Evolutionary conservation across 2,329 filamentous ascomycete species (phyloP), one percentile per base, ranked within the genome.

Genomic region (Nigrospora sphaerica): DNA sequence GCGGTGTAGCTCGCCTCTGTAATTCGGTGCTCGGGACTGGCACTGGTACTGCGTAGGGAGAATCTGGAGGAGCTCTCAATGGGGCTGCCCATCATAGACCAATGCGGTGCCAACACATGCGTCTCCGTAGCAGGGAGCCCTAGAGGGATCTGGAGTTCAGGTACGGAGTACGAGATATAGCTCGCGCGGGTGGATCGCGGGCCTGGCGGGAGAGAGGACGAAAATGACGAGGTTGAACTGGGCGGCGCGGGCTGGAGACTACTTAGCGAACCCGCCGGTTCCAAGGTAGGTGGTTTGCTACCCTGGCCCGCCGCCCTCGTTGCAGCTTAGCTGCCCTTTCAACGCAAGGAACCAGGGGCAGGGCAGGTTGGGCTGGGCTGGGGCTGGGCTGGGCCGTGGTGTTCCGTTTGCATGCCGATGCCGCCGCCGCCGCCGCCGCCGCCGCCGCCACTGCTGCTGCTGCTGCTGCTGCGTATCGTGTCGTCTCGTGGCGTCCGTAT

Each of bases 91-190:
- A 45, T 52, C 46, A 42, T 48, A 57, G 54, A 67, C 69, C 70
- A 72, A 73, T 73, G 67, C 62, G 62, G 59, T 67, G 66, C 62
- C 68, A 62, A 67, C 64, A 69, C 67, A 68, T 65, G 62, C 62
- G 56, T 59, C 49, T 55, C 57, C 51, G 58, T 53, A 46, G 48
- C 44, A 48, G 42, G 46, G 46, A 44, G 48, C 32, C 36, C n/a
- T 28, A 18, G 43, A 28, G 18, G 44, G 32, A 38, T 17, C 35
- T 11, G 35, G 37, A 39, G 38, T 32, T n/a, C 14, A 31, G 17
- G 38, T 19, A 43, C 18, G 35, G 16, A n/a, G 38, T 19, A 43
- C 18, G 35, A 12, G 35, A 28, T 28, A 28, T 28, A 28, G 23
- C 23, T 28, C 23, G 23, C 23, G 23, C 23, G 23, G 23, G 23